Base-by-base conservation (phyloP, 2,329 filamentous ascomycete genomes). In the Aspergillus bombycis region DNA sequence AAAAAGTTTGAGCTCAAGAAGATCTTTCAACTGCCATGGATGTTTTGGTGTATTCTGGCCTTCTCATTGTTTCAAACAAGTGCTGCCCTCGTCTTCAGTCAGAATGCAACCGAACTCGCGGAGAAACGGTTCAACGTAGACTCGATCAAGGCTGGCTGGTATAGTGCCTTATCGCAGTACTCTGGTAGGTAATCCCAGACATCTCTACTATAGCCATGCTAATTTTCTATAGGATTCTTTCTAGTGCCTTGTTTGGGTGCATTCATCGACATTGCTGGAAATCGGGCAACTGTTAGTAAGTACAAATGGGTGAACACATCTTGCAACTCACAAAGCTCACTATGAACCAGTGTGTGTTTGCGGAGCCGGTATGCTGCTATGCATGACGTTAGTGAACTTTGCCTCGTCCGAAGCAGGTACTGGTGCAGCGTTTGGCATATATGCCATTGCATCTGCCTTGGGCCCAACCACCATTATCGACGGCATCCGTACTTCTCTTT, bases 391-490 rank as follows among this genome's bases (percentile, higher is more conserved):
- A 0, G 80, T 86, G 1, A 85, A 83, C 28, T 89, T 84, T 77
- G 83, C 82, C 0, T 74, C 79, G 0, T 80, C 79, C 0, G 71
- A 80, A 0, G 67, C 78, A 0, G 86, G 87, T 0, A 88, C 86
- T 0, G 86, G 85, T 0, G 86, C 86, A 0, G 81, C 83, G 0
- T 89, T 89, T 41, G 87, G 84, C 1, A 81, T 89, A 23, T 89
- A 84, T 50, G 87, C 86, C 0, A 75, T 89, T 14, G 84, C 86
- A 0, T 77, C 77, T 5, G 83, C 81, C 0, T 77, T 89, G 1
- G 86, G 86, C 0, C 85, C 86, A 0, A 87, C 86, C 0, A 79
- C 83, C 4, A 86, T 89, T 62, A 87, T 89, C 58, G 87, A 89
- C 69, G 79, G 83, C 26, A 86, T 88, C 30, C 84, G 87, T 19